phyloP scores from a whole-genome alignment of 495 filamentous ascomycete genomes.

The Saxispiralis lemnorum region DNA sequence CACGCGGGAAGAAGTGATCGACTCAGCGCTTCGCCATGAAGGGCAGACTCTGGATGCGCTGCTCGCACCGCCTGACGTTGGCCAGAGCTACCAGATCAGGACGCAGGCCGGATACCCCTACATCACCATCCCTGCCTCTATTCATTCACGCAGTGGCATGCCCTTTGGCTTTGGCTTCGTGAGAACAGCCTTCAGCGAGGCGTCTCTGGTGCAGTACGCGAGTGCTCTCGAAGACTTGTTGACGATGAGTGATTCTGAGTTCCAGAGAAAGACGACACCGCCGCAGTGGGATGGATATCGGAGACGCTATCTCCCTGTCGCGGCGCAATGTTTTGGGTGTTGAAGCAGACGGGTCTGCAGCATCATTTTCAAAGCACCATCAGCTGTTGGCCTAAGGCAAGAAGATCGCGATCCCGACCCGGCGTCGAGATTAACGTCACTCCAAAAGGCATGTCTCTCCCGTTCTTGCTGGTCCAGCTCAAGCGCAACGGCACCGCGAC shows the following conservation, averaged over 20 bases:
- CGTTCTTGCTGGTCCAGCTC: too few relatives aligned
- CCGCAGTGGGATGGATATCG: constrained; percentile 38
- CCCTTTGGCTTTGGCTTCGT: constrained; percentile 53
- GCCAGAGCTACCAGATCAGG: constrained; percentile 37
- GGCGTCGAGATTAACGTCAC: too few relatives aligned
- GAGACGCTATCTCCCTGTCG: constrained; percentile 30
- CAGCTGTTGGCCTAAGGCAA: too few relatives aligned
- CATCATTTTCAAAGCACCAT: too few relatives aligned
- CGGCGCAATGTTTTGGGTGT: constrained; percentile 2
- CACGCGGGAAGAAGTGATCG: constrained; percentile 47
- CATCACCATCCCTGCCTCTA: constrained; percentile 47
- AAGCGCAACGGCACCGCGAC: too few relatives aligned
- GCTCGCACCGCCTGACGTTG: constrained; percentile 50
- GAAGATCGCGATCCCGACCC: too few relatives aligned
- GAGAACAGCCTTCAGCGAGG: constrained; percentile 47
- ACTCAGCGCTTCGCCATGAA: constrained; percentile 38
- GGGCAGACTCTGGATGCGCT: constrained; percentile 36
- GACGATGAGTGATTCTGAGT: constrained; percentile 22
- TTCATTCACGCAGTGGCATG: constrained; percentile 39
- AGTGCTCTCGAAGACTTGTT: constrained; percentile 54
- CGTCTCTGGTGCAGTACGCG: constrained; percentile 41
- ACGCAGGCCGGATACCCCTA: constrained; percentile 50
- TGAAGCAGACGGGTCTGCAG: too few relatives aligned
- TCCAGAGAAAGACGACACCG: constrained; percentile 24
- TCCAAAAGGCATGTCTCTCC: too few relatives aligned